A percentile compares a stretch with the other conserved stretches of the same genome.
Conservation (phyloP, 106 monocot genomes). For the Iris macrosiphon region DNA sequence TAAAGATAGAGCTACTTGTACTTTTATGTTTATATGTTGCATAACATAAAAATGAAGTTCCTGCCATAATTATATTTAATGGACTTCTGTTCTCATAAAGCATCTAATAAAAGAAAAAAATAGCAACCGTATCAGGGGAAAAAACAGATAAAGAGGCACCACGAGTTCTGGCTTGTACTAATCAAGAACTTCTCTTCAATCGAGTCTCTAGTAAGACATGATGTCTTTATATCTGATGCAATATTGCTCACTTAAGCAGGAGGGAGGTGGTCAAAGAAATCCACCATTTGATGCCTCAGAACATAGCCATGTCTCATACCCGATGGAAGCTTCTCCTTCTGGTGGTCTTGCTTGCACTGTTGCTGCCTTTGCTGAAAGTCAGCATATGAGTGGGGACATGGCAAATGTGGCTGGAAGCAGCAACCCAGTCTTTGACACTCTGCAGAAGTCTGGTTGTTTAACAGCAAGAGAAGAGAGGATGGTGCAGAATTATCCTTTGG, state of each 20-base stretch:
- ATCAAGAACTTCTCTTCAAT: background rate
- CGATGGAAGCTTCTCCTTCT: conserved; percentile 30
- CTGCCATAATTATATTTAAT: no score
- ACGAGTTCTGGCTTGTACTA: background rate
- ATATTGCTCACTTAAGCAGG: conserved; percentile 16
- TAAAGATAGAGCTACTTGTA: no score
- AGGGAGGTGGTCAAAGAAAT: conserved; percentile 25
- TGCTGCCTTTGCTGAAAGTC: conserved; percentile 43
- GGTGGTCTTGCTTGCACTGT: conserved; percentile 43
- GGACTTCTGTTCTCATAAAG: no score
- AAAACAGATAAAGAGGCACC: background rate
- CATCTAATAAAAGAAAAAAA: background rate
- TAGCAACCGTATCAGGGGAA: no score
- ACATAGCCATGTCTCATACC: background rate
- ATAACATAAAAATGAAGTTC: no score
- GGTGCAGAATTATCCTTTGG: conserved; percentile 5
- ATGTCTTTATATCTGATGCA: background rate
- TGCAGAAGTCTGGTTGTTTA: conserved; percentile 11
- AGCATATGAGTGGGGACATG: conserved; percentile 20
- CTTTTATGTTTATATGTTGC: no score
- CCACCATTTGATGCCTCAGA: conserved; percentile 9
- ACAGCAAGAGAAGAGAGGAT: conserved; percentile 8
- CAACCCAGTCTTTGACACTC: conserved; percentile 2
- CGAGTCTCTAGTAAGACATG: background rate
- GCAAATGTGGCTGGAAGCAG: background rate